Base-by-base conservation (phyloP, 2,329 filamentous ascomycete species). In the Diplocarpon rosae region DNA sequence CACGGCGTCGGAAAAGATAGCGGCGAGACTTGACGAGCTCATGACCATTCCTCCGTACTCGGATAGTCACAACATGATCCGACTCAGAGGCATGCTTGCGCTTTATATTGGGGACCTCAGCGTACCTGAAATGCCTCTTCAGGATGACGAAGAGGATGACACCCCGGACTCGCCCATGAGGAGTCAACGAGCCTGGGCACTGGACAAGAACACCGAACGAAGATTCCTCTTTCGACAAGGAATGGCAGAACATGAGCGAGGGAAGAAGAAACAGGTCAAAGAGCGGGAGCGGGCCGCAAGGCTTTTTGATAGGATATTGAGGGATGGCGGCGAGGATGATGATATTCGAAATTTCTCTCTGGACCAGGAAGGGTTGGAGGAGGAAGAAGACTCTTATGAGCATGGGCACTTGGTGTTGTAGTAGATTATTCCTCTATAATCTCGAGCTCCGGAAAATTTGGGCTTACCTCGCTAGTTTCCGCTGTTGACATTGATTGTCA, bases 51-150 rank as follows among this genome's bases (percentile, higher is more conserved):
- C 78, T 17, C 86, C 86, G 0, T 94, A 80, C 58, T 78, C 78
- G 27, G 77, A 79, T 45, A 80, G 79, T 53, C 63, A 69, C 4
- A 75, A 80, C 48, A 66, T 95, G 48, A 66, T 89, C 37, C 70
- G 81, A 38, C 66, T 94, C 17, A 72, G 85, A 41, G 87, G 75
- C 8, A 85, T 87, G 73, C 65, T 88, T 5, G 76, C 78, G 1
- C 66, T 92, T 13, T 94, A 85, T 70, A 69, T 86, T 13, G 82
- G 73, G 6, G 85, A 94, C 60, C 64, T 95, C 31, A 60, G 66
- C 20, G 56, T 79, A 16, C 69, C 70, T 17, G 38, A 38, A 10
- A 37, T 34, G 9, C 51, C 50, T 10, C 35, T 45, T 17, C 35
- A 46, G 1, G 46, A 52, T 3, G 41, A 46, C 12, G 17, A 59